Base-by-base conservation (phyloP, 768 basidiomycete genomes). In the Boletellus ananiceps region DNA sequence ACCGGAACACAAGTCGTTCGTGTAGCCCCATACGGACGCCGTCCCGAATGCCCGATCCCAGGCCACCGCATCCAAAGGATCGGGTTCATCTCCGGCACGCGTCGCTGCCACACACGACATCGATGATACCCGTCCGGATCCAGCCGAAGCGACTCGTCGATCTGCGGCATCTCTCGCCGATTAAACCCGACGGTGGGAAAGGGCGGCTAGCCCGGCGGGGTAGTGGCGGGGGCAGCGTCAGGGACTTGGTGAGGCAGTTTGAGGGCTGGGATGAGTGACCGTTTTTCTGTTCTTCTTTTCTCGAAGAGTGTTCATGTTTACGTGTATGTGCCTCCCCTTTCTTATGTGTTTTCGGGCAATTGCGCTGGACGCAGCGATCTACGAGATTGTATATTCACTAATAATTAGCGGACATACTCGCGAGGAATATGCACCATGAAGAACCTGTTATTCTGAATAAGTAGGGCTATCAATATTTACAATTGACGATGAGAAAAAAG, bases 181-280 rank as follows among this genome's bases (percentile, higher is more conserved):
- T 70, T 19, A 68, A 75, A 13, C 64, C 72, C 7, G 68, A 72
- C 14, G 63, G 66, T 3, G 59, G 59, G 15, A 54, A 57, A 2
- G 54, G 63, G 19, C 64, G 70, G 40, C 70, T 70, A 25, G 19
- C 42, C n/a, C 69, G 86, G 49, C 71, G 82, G 58, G 81, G 78
- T 50, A 86, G 87, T 57, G 79, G 78, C 13, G 74, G 76, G 44
- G 23, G 23, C 23, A 88, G 85, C 57, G 88, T 90, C 49, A 86
- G 77, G 66, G 86, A 89, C 44, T 63, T 90, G 46, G 79, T 88
- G 44, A 74, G 67, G 62, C 76, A 71, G 27, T 90, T 82, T 57
- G 86, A 89, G 65, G 64, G 40, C 5, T 53, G 57, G 56, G 61
- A 62, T 7, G 14, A 23, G 9, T 57, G 54, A 62, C 8, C 23